These are phyloP conservation scores for Penicillium sp. DNA, from an alignment of 2,329 filamentous ascomycete genomes.

Conservation along the genomic window DNA sequence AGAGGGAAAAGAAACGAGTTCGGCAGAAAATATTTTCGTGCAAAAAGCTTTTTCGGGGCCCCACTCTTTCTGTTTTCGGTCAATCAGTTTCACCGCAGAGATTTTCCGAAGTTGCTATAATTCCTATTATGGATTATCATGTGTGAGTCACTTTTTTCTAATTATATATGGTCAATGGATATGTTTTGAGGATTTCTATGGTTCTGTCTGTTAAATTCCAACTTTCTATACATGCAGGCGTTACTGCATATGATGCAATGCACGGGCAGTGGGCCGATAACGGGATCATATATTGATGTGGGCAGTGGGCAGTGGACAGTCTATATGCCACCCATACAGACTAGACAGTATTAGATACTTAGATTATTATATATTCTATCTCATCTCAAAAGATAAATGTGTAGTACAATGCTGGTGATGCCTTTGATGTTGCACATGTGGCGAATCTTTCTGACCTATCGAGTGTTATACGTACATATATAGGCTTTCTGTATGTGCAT, in stretches of 20 bases:
- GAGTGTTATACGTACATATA: background rate
- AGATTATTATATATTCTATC: background rate
- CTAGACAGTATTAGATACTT: background rate
- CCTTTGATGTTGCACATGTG: background rate
- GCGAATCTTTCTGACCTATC: background rate
- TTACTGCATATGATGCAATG: conserved; percentile 1
- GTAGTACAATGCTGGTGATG: background rate
- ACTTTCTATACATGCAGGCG: background rate
- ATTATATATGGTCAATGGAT: background rate
- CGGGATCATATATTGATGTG: background rate
- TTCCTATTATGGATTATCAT: background rate
- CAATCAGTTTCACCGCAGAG: conserved; percentile 1
- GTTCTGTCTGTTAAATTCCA: no score
- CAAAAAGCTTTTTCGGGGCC: conserved; percentile 3
- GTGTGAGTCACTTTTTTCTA: background rate
- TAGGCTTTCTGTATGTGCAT: background rate
- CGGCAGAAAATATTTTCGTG: conserved; percentile 19
- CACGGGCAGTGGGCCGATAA: conserved; percentile 4
- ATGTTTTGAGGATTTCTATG: background rate
- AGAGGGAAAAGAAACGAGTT: conserved; percentile 23
- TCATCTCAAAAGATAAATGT: background rate
- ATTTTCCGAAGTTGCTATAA: background rate
- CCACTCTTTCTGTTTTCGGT: conserved; percentile 7
- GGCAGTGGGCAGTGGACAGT: background rate
- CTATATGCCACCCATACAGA: background rate